These are phyloP conservation scores for Auriculariales sp. DNA, from an alignment of 768 basidiomycete genomes.

Conservation along the genomic window DNA sequence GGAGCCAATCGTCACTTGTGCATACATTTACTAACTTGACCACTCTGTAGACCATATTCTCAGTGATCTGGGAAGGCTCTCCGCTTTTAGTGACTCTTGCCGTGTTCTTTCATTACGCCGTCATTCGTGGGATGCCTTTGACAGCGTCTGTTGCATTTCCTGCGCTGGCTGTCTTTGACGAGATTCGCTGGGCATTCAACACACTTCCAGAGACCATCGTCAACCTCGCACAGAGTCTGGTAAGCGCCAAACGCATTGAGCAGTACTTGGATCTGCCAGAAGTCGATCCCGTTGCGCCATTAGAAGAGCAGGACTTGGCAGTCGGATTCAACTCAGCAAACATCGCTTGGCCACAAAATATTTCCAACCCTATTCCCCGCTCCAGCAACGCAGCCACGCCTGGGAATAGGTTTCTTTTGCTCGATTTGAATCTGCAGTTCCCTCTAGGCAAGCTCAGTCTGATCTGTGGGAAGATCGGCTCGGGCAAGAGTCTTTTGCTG, in stretches of 20 bases:
- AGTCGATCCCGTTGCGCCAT: slow-evolving; percentile 44
- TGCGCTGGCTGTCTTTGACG: slow-evolving; percentile 6
- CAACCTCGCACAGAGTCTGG: slow-evolving; percentile 69
- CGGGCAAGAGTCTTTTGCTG: slow-evolving; percentile 78
- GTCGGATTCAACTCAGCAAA: slow-evolving; percentile 76
- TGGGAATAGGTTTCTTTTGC: slow-evolving; percentile 48
- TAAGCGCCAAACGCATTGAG: slow-evolving; percentile 81
- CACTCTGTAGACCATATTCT: background rate
- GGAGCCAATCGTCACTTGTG: slow-evolving; percentile 4
- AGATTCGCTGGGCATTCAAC: slow-evolving; percentile 48
- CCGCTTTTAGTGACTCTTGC: slow-evolving; percentile 28
- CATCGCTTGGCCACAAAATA: slow-evolving; percentile 81
- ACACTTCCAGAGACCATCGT: slow-evolving; percentile 85
- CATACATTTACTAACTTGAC: background rate
- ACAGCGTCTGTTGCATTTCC: slow-evolving; percentile 81
- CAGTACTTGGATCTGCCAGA: slow-evolving; percentile 72
- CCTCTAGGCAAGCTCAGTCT: slow-evolving; percentile 67
- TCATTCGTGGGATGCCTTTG: slow-evolving; percentile 50
- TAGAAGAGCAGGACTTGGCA: slow-evolving; percentile 38
- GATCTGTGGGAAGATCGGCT: slow-evolving; percentile 79
- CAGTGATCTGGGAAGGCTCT: background rate
- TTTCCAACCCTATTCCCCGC: too few relatives aligned
- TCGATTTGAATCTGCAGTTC: slow-evolving; percentile 67
- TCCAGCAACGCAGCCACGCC: too few relatives aligned
- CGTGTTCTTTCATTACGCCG: slow-evolving; percentile 47